A percentile compares a stretch with the other conserved stretches of the same genome.
phyloP scores from a whole-genome alignment of 164 flowering plant species.

The Berberis thunbergii region DNA sequence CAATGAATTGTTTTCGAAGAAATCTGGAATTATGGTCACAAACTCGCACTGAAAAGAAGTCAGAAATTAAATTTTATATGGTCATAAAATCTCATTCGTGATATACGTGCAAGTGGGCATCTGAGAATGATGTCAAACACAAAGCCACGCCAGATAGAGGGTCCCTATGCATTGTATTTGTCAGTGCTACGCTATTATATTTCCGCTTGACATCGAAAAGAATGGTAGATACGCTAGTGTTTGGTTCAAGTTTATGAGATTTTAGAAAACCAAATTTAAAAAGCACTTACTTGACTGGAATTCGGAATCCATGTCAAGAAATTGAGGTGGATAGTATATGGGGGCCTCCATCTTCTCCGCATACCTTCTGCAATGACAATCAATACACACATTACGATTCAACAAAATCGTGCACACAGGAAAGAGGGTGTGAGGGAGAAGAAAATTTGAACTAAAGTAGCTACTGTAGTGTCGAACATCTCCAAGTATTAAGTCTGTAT shows the following conservation, averaged over 20 bases:
- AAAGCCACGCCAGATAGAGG: too few relatives aligned
- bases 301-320: conserved; percentile 39
- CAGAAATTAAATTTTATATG: background rate
- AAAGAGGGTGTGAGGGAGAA: background rate
- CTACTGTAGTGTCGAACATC: too few relatives aligned
- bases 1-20: conserved; percentile 40
- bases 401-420: background rate
- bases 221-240: too few relatives aligned
- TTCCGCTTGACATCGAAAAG: too few relatives aligned
- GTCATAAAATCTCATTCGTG: too few relatives aligned
- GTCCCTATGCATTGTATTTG: too few relatives aligned
- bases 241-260: too few relatives aligned
- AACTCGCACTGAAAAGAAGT: conserved; percentile 26
- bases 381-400: background rate
- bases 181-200: too few relatives aligned
- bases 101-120: too few relatives aligned
- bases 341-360: conserved; percentile 21
- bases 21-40: conserved; percentile 35
- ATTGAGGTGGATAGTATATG: conserved; percentile 13
- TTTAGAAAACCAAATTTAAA: too few relatives aligned
- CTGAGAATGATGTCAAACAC: too few relatives aligned
- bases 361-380: conserved; percentile 37
- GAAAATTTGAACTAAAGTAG: background rate
- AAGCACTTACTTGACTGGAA: conserved; percentile 42
- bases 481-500: too few relatives aligned